A percentile compares a stretch with the other conserved stretches of the same genome.
phyloP scores from a whole-genome alignment of 2,329 filamentous ascomycete species.

The Pseudocercospora eumusae region DNA sequence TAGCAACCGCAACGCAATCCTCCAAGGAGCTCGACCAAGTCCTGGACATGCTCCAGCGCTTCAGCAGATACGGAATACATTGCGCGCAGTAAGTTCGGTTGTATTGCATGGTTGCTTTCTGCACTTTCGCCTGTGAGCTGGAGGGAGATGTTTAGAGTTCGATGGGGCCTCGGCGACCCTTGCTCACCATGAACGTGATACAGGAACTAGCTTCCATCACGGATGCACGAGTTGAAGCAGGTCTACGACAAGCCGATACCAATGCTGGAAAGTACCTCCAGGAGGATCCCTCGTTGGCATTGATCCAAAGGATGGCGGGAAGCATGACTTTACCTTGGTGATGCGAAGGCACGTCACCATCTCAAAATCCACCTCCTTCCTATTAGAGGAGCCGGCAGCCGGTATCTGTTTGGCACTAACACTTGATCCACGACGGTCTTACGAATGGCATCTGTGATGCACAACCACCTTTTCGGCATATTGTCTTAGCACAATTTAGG shows the following conservation, averaged over 20 bases:
- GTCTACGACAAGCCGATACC: constrained; percentile 57
- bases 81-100: constrained; percentile 44
- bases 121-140: background rate
- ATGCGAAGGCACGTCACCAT: background rate
- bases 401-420: background rate
- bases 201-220: constrained; percentile 61
- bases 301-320: constrained; percentile 25
- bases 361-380: background rate
- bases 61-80: constrained; percentile 50
- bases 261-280: constrained; percentile 62
- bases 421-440: background rate
- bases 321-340: background rate
- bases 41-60: constrained; percentile 52
- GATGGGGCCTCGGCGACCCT: constrained; percentile 1
- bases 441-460: background rate
- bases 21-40: constrained; percentile 54
- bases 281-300: constrained; percentile 59
- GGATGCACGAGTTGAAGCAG: constrained; percentile 57
- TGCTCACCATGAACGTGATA: constrained; percentile 8
- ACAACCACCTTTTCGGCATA: background rate
- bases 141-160: background rate
- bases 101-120: background rate
- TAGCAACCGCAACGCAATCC: constrained; percentile 53
- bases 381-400: background rate
- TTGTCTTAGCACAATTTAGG: background rate